A percentile compares a stretch with the other conserved stretches of the same genome.
Conservation (phyloP, 345 rosid genomes). For the Garcia nutans region DNA sequence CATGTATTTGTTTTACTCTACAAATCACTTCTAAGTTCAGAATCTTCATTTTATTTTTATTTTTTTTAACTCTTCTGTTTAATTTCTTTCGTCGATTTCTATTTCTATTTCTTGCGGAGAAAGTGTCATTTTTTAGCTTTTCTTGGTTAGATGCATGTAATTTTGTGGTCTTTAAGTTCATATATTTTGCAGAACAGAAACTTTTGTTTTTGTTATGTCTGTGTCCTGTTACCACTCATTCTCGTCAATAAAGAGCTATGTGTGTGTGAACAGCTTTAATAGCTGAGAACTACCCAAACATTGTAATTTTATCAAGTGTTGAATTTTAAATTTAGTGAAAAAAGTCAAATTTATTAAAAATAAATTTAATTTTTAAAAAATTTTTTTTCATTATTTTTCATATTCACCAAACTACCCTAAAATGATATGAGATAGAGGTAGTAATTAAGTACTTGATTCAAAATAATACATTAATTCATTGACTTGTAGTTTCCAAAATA, state of each 20-base stretch:
- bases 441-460: too few relatives aligned
- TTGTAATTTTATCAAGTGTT: too few relatives aligned
- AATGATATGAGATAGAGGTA: not conserved
- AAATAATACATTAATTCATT: not conserved
- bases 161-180: not conserved
- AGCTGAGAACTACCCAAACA: not conserved
- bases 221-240: not conserved
- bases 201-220: not conserved
- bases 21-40: too few relatives aligned
- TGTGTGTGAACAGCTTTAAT: conserved; percentile 4
- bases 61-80: too few relatives aligned
- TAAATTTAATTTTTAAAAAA: too few relatives aligned
- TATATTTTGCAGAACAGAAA: not conserved
- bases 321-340: too few relatives aligned
- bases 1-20: too few relatives aligned
- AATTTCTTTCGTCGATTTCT: too few relatives aligned
- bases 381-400: too few relatives aligned
- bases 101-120: not conserved
- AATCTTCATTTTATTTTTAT: too few relatives aligned
- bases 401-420: conserved; percentile 2
- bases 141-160: not conserved
- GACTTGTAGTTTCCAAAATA: not conserved
- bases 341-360: too few relatives aligned
- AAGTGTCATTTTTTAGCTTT: not conserved
- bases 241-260: not conserved